Evolutionary conservation across 1,284 basidiomycete species (phyloP), one percentile per base, ranked within the genome.

Genomic region (Malassezia sp.): DNA sequence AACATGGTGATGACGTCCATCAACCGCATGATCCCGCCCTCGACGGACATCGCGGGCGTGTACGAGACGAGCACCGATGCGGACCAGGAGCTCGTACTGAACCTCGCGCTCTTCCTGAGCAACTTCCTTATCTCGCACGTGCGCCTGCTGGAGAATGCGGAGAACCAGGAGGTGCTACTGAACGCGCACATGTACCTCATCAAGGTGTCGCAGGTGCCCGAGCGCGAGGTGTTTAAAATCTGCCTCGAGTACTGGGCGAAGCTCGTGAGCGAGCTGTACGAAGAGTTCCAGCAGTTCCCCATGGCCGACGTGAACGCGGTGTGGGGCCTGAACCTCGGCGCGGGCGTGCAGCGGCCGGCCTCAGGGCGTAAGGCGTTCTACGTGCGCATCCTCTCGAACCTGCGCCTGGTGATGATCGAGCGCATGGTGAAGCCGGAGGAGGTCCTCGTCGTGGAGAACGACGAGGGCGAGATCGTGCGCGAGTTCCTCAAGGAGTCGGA

Each of bases 381-480:
- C 95, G 93, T 71, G 80, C 82, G 56, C 61, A 88, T 99, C 22
- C 75, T 97, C 47, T 90, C 85, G 38, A 96, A 99, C 71, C 73
- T 99, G 56, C 80, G 93, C 30, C 74, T 97, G 53, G 91, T 97
- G 38, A 89, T 97, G 72, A 95, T 97, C 61, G 91, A 96, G 73
- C 81, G 88, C 67, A 99, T 99, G 93, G 93, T 96, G 61, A 99
- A 97, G 73, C 93, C 93, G 10, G 93, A 99, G 72, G 93, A 99
- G 79, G 51, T 57, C 24, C 76, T 99, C 40, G 89, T 99, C 57
- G 93, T 97, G 24, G 93, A 97, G 73, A 97, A 97, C 70, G 93
- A 99, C 61, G 93, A 99, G 72, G 93, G 93, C 54, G 93, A 97
- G 76, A 95, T 97, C 57, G 93, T 99, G 20, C 81, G 93, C 55